A percentile compares a stretch with the other conserved stretches of the same genome.
phyloP scores from a whole-genome alignment of 352 stramenopile genomes.

The Phytophthora pinifolia region DNA sequence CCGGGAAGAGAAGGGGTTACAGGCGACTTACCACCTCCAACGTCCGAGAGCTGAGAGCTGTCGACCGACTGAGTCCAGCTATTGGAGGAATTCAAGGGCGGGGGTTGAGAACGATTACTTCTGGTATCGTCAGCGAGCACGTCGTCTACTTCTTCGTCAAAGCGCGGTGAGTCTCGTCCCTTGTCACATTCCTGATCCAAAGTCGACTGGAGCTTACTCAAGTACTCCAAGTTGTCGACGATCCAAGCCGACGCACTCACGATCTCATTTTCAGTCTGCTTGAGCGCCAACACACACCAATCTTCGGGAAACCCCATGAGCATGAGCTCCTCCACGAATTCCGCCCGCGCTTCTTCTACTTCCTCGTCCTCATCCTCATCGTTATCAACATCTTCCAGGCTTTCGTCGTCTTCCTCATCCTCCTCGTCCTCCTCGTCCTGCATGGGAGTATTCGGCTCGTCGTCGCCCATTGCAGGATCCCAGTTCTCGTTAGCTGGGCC shows the following conservation, averaged over 20 bases:
- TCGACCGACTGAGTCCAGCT: constrained; percentile 12
- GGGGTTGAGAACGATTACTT: not conserved
- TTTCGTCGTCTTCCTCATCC: constrained; percentile 20
- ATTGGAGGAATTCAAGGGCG: constrained; percentile 8
- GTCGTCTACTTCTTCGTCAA: constrained; percentile 76
- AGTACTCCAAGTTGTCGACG: constrained; percentile 92
- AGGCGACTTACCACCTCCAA: too few relatives aligned
- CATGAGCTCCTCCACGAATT: constrained; percentile 92
- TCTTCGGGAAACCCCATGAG: constrained; percentile 93
- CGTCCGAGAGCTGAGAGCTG: not conserved
- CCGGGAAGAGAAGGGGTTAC: not conserved
- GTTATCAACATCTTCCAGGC: constrained; percentile 20
- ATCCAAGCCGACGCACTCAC: constrained; percentile 91
- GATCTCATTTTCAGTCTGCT: constrained; percentile 92
- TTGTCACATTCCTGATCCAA: constrained; percentile 69
- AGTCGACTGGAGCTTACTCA: constrained; percentile 80
- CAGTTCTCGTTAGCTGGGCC: constrained; percentile 10
- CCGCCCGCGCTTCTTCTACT: constrained; percentile 52
- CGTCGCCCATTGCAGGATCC: constrained; percentile 16
- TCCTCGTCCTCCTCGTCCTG: constrained; percentile 7
- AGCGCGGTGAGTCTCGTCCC: constrained; percentile 32
- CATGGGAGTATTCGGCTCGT: constrained; percentile 1
- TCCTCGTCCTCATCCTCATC: constrained; percentile 47
- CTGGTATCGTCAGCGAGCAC: constrained; percentile 6
- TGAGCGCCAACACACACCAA: constrained; percentile 90